phyloP scores from a whole-genome alignment of 352 stramenopile genomes.

The Phytophthora macrochlamydospora region DNA sequence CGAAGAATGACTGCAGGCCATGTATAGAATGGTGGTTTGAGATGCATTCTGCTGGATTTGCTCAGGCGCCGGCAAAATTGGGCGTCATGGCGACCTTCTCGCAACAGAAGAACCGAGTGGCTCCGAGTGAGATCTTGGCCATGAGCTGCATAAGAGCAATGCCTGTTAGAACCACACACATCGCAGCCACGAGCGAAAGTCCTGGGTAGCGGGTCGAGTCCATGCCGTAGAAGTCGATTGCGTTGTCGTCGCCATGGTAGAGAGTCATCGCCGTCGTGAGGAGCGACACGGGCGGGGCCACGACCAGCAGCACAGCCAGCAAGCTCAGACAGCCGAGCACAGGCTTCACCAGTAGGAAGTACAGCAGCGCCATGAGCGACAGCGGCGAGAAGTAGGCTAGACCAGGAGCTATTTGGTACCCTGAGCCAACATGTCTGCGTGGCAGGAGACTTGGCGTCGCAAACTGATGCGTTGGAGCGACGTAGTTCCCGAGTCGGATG shows the following conservation, averaged over 20 bases:
- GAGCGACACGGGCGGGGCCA: constrained; percentile 36
- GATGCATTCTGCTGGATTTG: constrained; percentile 18
- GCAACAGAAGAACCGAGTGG: constrained; percentile 58
- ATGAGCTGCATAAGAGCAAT: constrained; percentile 56
- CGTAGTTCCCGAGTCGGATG: constrained; percentile 50
- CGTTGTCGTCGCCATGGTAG: constrained; percentile 16
- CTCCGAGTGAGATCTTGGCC: constrained; percentile 43
- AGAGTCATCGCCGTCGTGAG: constrained; percentile 20
- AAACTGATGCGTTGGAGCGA: constrained; percentile 36
- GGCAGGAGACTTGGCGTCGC: constrained; percentile 42
- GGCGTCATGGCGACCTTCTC: constrained; percentile 39
- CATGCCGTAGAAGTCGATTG: constrained; percentile 32
- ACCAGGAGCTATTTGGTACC: constrained; percentile 48
- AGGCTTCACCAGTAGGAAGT: constrained; percentile 69
- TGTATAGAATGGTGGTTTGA: too few species aligned
- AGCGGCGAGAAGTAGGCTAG: constrained; percentile 63
- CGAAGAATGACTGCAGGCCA: background rate
- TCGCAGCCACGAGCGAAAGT: constrained; percentile 26
- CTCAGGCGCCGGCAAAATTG: constrained; percentile 3
- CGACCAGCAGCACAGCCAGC: constrained; percentile 33
- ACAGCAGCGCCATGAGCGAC: constrained; percentile 71
- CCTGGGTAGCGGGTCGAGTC: constrained; percentile 13
- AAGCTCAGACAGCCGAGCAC: constrained; percentile 47
- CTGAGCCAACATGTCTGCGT: constrained; percentile 21
- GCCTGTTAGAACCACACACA: constrained; percentile 53